These are phyloP conservation scores for Limnomonas spitsbergensis DNA, from an alignment of 139 green algal genomes.

Conservation along the genomic window DNA sequence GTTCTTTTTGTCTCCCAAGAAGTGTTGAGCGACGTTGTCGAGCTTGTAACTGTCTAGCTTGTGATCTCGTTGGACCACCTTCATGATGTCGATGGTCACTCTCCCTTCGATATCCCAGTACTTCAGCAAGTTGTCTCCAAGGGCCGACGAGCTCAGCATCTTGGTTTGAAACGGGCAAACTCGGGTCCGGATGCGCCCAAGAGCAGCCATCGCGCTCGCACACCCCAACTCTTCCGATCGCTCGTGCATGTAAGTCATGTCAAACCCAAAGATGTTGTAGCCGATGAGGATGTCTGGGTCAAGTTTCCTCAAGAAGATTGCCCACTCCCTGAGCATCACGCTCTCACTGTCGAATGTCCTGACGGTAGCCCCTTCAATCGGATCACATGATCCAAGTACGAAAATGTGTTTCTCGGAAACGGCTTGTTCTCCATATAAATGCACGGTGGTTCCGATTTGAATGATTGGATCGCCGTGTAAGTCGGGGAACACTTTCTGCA, in stretches of 20 bases:
- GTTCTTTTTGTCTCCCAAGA: conserved; percentile 13
- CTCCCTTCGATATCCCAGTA: conserved; percentile 21
- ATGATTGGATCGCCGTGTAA: conserved; percentile 25
- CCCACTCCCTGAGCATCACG: conserved; percentile 11
- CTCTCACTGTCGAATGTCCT: conserved; percentile 8
- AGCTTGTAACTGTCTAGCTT: conserved; percentile 31
- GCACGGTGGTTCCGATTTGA: conserved; percentile 20
- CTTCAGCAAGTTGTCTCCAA: conserved; percentile 27
- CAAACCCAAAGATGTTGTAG: conserved; percentile 32
- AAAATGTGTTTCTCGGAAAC: background rate
- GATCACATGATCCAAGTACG: conserved; percentile 16
- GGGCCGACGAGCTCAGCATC: conserved; percentile 17
- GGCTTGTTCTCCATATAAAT: too few species aligned
- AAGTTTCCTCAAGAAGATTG: background rate
- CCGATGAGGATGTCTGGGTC: conserved; percentile 29
- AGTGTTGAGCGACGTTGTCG: conserved; percentile 21
- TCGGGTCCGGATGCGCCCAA: background rate
- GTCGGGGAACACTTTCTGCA: background rate
- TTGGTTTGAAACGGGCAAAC: background rate
- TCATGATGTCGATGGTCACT: conserved; percentile 32
- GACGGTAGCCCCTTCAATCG: background rate
- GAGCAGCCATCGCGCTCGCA: background rate
- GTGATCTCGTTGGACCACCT: conserved; percentile 31
- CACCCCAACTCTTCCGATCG: conserved; percentile 3
- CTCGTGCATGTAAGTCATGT: conserved; percentile 26